These are phyloP conservation scores for Arabis hirsuta DNA, from an alignment of 345 rosid species.

Conservation along the genomic window DNA sequence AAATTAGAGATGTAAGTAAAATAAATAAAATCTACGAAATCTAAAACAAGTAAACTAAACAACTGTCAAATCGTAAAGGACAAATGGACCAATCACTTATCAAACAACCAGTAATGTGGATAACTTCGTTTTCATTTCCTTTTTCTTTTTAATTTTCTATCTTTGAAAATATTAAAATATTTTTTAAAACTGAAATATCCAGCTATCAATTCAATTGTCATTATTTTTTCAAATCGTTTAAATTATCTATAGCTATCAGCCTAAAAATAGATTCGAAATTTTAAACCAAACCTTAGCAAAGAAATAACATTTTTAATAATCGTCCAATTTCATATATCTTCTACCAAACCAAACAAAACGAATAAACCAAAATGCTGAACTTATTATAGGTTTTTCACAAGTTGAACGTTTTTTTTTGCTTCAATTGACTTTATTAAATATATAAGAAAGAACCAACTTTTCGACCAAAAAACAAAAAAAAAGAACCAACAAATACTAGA, in stretches of 20 bases:
- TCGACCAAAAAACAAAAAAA: too few species aligned
- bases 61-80: conserved; percentile 44
- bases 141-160: background rate
- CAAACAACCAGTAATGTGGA: conserved; percentile 25
- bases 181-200: background rate
- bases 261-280: background rate
- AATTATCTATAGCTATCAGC: background rate
- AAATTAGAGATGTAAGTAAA: conserved; percentile 1
- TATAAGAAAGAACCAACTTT: too few species aligned
- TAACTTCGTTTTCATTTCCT: conserved; percentile 29
- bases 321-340: too few species aligned
- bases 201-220: background rate
- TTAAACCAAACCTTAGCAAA: background rate
- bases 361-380: background rate
- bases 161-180: background rate
- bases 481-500: too few species aligned
- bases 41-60: conserved; percentile 36
- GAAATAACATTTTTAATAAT: background rate
- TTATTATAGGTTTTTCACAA: background rate
- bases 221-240: background rate
- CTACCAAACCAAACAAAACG: background rate
- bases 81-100: conserved; percentile 47
- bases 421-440: too few species aligned
- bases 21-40: background rate
- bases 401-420: too few species aligned